Conservation (phyloP, 2,329 filamentous ascomycete genomes). For the Mycosphaerelloides madeirae region DNA sequence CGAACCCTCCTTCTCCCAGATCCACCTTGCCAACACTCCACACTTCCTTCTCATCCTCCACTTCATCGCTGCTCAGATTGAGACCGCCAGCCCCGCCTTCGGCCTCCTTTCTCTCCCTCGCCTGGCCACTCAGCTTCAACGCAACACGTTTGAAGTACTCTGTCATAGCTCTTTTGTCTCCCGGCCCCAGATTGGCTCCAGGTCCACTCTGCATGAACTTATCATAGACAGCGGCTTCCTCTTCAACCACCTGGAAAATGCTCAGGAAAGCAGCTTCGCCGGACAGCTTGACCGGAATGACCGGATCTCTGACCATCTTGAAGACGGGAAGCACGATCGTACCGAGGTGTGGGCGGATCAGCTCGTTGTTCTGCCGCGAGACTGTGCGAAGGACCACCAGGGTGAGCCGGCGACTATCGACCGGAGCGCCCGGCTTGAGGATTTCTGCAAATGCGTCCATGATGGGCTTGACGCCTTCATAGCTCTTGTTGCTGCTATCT, state of each 20-base stretch:
- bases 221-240: conserved; percentile 81
- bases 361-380: conserved; percentile 70
- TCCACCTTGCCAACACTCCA: conserved; percentile 94
- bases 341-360: conserved; percentile 74
- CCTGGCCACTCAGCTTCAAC: conserved; percentile 76
- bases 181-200: conserved; percentile 61
- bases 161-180: conserved; percentile 80
- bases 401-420: conserved; percentile 78
- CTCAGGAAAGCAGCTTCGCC: conserved; percentile 92
- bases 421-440: conserved; percentile 71
- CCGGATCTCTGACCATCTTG: conserved; percentile 78
- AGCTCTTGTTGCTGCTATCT: conserved; percentile 59
- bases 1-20: conserved; percentile 52
- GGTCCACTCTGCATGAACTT: conserved; percentile 70
- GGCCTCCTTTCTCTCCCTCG: conserved; percentile 81
- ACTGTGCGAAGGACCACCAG: conserved; percentile 86
- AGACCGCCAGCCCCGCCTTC: conserved; percentile 84
- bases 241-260: conserved; percentile 83
- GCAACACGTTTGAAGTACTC: conserved; percentile 97
- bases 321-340: conserved; percentile 82
- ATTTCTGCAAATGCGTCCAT: conserved; percentile 72
- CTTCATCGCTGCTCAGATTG: conserved; percentile 82
- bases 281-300: conserved; percentile 92
- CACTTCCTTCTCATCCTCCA: conserved; percentile 90
- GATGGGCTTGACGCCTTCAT: conserved; percentile 72